Evolutionary conservation across 805 yeast genomes (phyloP).

Genomic region (Clavispora asparagi): DNA sequence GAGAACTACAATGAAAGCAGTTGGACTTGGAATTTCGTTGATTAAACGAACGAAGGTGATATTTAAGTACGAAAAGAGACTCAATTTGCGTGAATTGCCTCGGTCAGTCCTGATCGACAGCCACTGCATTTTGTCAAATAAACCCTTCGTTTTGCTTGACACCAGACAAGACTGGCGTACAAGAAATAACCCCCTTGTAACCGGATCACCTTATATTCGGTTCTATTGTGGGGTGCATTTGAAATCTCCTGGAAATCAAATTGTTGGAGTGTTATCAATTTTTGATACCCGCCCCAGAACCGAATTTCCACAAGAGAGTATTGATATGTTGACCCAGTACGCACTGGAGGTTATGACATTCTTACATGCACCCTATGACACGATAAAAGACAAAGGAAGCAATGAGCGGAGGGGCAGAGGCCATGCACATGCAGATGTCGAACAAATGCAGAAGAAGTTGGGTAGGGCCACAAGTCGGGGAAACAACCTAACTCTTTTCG

Average conservation of each 20-base stretch:
- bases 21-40: conserved; percentile 58
- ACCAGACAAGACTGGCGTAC: conserved; percentile 71
- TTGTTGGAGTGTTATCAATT: conserved; percentile 55
- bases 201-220: conserved; percentile 51
- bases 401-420: conserved; percentile 3
- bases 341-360: conserved; percentile 40
- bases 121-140: conserved; percentile 59
- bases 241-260: conserved; percentile 30
- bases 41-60: conserved; percentile 44
- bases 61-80: conserved; percentile 45
- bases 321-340: conserved; percentile 31
- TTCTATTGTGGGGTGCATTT: conserved; percentile 68
- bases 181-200: conserved; percentile 55
- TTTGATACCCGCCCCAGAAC: conserved; percentile 45
- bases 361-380: conserved; percentile 30
- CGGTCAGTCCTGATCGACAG: conserved; percentile 59
- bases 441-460: conserved; percentile 30
- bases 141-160: conserved; percentile 50
- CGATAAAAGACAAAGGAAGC: conserved; percentile 3
- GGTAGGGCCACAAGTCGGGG: conserved; percentile 57
- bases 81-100: conserved; percentile 47
- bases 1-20: conserved; percentile 37
- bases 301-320: conserved; percentile 28
- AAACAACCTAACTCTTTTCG: conserved; percentile 42
- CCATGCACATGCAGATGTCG: conserved; percentile 18